Conservation (phyloP, 768 basidiomycete species). For the Boletus coccyginus region DNA sequence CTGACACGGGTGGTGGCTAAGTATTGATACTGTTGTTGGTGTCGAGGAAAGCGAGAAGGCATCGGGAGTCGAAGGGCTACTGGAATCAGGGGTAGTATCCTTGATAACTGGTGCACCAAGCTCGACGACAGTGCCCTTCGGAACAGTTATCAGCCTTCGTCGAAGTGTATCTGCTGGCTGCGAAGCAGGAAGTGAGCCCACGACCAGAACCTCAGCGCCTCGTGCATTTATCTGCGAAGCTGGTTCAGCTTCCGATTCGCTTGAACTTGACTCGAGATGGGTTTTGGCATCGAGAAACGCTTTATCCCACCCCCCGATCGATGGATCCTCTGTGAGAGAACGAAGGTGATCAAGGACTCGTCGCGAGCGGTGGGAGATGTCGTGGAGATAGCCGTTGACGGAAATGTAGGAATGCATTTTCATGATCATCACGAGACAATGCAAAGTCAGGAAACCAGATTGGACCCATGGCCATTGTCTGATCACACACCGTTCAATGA, state of each 20-base stretch:
- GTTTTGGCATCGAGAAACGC: constrained; percentile 51
- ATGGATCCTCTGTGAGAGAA: constrained; percentile 38
- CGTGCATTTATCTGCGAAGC: constrained; percentile 40
- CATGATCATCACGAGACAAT: constrained; percentile 90
- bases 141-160: constrained; percentile 49
- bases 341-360: constrained; percentile 44
- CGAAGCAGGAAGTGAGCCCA: constrained; percentile 50
- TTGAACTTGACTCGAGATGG: constrained; percentile 30
- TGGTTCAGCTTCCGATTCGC: constrained; percentile 15
- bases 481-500: neutral
- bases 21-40: constrained; percentile 35
- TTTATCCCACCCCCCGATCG: constrained; percentile 64
- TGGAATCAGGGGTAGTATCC: constrained; percentile 1
- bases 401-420: constrained; percentile 95
- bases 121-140: constrained; percentile 1
- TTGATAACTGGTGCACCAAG: constrained; percentile 1
- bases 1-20: constrained; percentile 65
- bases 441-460: constrained; percentile 84
- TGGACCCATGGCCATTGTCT: constrained; percentile 99
- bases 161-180: constrained; percentile 52
- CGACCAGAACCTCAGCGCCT: constrained; percentile 43
- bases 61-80: constrained; percentile 1
- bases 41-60: constrained; percentile 6
- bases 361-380: constrained; percentile 46
- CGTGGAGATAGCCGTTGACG: constrained; percentile 80